Percentiles rank a stretch among this genome's conserved stretches.
Conservation (phyloP, 1,284 basidiomycete species). For the Ceratobasidium sp. region DNA sequence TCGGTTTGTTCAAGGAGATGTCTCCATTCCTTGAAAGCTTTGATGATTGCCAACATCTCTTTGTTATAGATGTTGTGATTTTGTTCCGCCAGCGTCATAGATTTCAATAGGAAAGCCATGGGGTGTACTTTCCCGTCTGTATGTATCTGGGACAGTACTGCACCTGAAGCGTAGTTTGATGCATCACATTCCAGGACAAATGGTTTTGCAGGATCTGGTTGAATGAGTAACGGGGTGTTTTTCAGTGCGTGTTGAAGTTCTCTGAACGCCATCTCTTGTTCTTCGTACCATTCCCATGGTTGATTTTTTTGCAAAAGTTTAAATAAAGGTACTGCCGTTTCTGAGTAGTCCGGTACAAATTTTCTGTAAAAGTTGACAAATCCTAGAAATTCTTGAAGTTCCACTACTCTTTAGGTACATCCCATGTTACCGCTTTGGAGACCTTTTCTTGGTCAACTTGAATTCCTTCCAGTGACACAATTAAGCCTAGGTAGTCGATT, state of each 20-base stretch:
- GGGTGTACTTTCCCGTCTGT: too few relatives aligned
- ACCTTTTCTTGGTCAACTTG: constrained; percentile 59
- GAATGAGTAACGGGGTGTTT: constrained; percentile 9
- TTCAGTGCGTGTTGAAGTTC: constrained; percentile 46
- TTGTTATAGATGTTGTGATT: constrained; percentile 40
- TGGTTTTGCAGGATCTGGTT: constrained; percentile 16
- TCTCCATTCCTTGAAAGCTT: constrained; percentile 23
- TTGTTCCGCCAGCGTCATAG: too few relatives aligned
- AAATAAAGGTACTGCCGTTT: constrained; percentile 49
- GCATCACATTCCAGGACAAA: constrained; percentile 37
- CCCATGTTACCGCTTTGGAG: constrained; percentile 56
- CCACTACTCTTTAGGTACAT: constrained; percentile 51
- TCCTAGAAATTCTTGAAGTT: constrained; percentile 54
- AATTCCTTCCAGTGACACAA: constrained; percentile 53
- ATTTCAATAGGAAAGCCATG: too few relatives aligned
- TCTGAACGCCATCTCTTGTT: constrained; percentile 48
- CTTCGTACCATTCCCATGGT: constrained; percentile 44
- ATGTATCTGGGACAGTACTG: constrained; percentile 44
- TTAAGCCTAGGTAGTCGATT: constrained; percentile 48
- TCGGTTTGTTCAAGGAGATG: constrained; percentile 32
- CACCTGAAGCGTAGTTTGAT: constrained; percentile 29
- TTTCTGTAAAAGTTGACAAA: constrained; percentile 53
- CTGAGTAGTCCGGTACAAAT: constrained; percentile 51
- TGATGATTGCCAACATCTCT: constrained; percentile 33
- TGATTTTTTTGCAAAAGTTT: constrained; percentile 46